Base-by-base conservation (phyloP, 2,329 filamentous ascomycete species). In the Exophiala phaeomuriformis region DNA sequence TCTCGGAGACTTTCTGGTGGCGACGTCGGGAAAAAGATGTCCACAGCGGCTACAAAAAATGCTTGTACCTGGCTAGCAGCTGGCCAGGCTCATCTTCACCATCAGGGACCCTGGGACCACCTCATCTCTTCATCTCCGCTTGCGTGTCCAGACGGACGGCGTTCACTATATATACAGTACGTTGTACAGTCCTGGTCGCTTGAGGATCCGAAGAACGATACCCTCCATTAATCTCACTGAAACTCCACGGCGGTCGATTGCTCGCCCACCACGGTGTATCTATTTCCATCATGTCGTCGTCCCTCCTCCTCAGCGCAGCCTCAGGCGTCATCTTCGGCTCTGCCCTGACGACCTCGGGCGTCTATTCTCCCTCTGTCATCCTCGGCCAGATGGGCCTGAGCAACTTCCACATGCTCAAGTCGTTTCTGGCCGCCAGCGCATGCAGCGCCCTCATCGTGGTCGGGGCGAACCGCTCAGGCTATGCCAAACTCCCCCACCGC, bases 401-500 rank as follows among this genome's bases (percentile, higher is more conserved):
- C 45, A 77, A 83, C 64, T 85, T 78, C 67, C 81, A 83, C 64
- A 86, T 86, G 83, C 65, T 83, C 31, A 77, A 84, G 66, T 75
- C 76, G 6, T 86, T 86, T 62, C 67, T 86, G 3, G 75, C 78
- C 1, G 84, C 82, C 2, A 80, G 80, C 6, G 82, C 79, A 29
- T 75, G 73, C 60, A 84, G 80, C 68, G 77, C 78, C 79, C 84
- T 73, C 66, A 80, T 70, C 41, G 33, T 53, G 31, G 49, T 75
- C 33, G 33, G 76, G 10, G 68, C 74, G 7, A 74, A 79, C 45
- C 66, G 66, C 3, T 64, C 74, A 1, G 70, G 70, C 36, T 72
- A 73, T 60, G 66, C 75, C 30, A 66, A 65, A 10, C 68, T 79
- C 8, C 68, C 68, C 1, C 76, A 78, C 0, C 77, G 80, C 6